phyloP scores from a whole-genome alignment of 202 grass and related monocot species.

The Panicum hallii region DNA sequence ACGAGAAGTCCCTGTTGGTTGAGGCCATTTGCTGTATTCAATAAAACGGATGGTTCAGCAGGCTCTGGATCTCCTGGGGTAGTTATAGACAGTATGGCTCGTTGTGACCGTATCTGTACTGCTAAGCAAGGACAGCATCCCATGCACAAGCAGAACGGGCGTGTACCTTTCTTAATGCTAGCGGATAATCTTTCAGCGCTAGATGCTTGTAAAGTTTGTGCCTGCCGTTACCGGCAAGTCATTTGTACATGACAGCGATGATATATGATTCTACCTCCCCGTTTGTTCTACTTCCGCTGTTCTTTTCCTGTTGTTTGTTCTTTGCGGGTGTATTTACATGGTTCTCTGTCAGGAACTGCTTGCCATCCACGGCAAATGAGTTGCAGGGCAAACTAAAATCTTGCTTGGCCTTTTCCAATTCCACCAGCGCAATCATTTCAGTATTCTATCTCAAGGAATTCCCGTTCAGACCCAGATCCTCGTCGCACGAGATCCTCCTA shows the following conservation, averaged over 20 bases:
- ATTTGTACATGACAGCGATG: conserved; percentile 16
- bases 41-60: conserved; percentile 6
- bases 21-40: not conserved
- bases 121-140: conserved; percentile 44
- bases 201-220: not conserved
- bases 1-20: not conserved
- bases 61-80: not conserved
- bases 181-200: not conserved
- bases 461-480: conserved; percentile 24
- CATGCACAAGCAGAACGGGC: conserved; percentile 14
- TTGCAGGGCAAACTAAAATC: not conserved
- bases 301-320: not conserved
- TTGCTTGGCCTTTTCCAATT: not conserved
- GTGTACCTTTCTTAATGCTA: not conserved
- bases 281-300: not conserved
- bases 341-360: conserved; percentile 5
- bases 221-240: conserved; percentile 49
- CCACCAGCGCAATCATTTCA: not conserved
- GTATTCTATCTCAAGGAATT: not conserved
- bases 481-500: not conserved
- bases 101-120: conserved; percentile 34
- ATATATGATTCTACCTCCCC: not conserved
- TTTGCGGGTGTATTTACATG: not conserved
- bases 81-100: not conserved
- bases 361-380: conserved; percentile 41